Conservation (phyloP, 176 grass and related monocot species). For the Ampelocalamus luodianensis region DNA sequence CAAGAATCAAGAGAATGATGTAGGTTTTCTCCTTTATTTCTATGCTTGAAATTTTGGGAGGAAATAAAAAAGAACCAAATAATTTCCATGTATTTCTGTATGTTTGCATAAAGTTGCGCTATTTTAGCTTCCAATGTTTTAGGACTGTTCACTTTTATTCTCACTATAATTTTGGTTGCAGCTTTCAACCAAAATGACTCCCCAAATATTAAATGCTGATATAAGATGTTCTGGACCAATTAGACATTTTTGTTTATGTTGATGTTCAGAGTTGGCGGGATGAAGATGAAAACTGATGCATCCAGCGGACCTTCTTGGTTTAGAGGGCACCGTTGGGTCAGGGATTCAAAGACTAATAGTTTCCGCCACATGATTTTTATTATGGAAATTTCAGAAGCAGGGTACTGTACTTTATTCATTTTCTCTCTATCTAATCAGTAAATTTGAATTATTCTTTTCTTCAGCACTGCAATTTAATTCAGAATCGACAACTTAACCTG, state of each 20-base stretch:
- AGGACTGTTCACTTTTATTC: not conserved
- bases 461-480: conserved; percentile 14
- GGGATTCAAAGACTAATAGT: conserved; percentile 52
- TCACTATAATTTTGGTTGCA: not conserved
- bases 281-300: conserved; percentile 61
- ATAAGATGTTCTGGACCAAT: conserved; percentile 27
- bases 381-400: conserved; percentile 55
- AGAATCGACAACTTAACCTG: conserved; percentile 14
- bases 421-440: conserved; percentile 24
- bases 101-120: not conserved
- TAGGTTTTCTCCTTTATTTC: not conserved
- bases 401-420: conserved; percentile 31
- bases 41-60: not conserved
- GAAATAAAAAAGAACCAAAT: not conserved
- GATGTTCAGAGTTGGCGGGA: conserved; percentile 74
- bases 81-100: not conserved
- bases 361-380: conserved; percentile 52
- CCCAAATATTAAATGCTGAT: conserved; percentile 26
- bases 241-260: conserved; percentile 33
- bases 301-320: conserved; percentile 73
- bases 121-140: conserved; percentile 1
- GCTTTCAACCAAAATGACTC: conserved; percentile 9
- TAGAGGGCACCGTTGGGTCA: conserved; percentile 81
- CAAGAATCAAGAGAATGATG: too few relatives aligned
- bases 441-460: conserved; percentile 40